Evolutionary conservation across 768 basidiomycete species (phyloP).

Genomic region (Mycena haematopus): DNA sequence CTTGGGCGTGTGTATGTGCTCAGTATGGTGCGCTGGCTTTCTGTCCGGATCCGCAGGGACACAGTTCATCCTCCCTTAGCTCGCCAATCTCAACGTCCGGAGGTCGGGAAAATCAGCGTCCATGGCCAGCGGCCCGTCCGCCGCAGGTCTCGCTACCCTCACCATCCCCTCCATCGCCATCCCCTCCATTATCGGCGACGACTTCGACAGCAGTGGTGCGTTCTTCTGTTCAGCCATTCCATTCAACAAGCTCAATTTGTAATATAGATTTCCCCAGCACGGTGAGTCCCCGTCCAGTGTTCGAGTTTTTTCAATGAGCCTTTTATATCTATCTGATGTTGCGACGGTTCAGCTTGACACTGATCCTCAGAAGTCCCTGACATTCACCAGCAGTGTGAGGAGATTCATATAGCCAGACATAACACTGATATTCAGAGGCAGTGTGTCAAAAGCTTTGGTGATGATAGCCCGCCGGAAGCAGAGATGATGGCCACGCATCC

Average conservation of each 20-base stretch:
- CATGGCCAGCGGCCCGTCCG: background rate
- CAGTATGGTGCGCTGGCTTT: slow-evolving; percentile 16
- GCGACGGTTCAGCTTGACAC: slow-evolving; percentile 7
- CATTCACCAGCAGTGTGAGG: too few species aligned
- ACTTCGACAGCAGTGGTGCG: slow-evolving; percentile 4
- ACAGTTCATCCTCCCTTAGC: slow-evolving; percentile 9
- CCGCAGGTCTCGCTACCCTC: slow-evolving; percentile 11
- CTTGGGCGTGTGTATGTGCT: slow-evolving; percentile 1
- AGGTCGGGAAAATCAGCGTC: slow-evolving; percentile 15
- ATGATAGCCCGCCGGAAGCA: too few species aligned
- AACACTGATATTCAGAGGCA: too few species aligned
- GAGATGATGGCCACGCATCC: too few species aligned
- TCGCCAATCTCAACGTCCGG: slow-evolving; percentile 24
- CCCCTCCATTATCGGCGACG: slow-evolving; percentile 4
- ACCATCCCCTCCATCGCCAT: slow-evolving; percentile 12
- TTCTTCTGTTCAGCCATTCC: slow-evolving; percentile 10
- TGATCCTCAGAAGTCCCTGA: slow-evolving; percentile 3
- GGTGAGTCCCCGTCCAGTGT: slow-evolving; percentile 12
- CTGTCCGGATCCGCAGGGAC: slow-evolving; percentile 5
- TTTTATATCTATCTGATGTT: slow-evolving; percentile 13
- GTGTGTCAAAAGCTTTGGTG: too few species aligned
- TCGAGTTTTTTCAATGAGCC: slow-evolving; percentile 3
- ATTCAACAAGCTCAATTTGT: slow-evolving; percentile 7
- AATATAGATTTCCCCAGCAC: slow-evolving; percentile 12
- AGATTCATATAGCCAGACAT: too few species aligned